Conservation (phyloP, 768 basidiomycete genomes). For the Lactarius hatsudake region DNA sequence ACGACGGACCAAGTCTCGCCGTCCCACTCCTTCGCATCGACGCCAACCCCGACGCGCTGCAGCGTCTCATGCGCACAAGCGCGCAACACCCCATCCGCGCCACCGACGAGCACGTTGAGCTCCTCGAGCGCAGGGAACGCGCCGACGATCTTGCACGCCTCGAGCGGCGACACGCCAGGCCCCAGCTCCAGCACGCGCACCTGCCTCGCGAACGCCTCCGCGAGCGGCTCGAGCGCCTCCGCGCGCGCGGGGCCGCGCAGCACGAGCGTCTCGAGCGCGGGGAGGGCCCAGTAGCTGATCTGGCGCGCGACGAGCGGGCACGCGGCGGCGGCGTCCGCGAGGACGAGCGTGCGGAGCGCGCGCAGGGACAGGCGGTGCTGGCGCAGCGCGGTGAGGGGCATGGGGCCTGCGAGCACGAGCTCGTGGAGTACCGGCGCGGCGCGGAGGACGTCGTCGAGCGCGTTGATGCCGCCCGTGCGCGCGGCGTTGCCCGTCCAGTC, state of each 20-base stretch:
- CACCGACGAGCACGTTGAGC: constrained; percentile 13
- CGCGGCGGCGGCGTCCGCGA: constrained; percentile 3
- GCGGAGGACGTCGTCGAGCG: constrained; percentile 16
- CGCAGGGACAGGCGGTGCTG: constrained; percentile 6
- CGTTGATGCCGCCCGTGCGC: constrained; percentile 24
- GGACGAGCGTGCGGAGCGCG: constrained; percentile 15
- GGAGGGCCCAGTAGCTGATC: constrained; percentile 17
- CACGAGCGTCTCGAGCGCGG: constrained; percentile 19
- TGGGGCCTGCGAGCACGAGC: constrained; percentile 17
- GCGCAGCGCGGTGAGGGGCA: constrained; percentile 5
- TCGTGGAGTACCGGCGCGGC: constrained; percentile 7
- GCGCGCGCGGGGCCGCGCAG: background rate
- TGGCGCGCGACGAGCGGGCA: constrained; percentile 22
- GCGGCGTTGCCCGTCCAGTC: constrained; percentile 17
- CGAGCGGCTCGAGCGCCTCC: constrained; percentile 11
- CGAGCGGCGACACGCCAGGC: background rate
- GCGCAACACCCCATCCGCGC: background rate
- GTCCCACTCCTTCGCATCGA: constrained; percentile 4
- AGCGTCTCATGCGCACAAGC: constrained; percentile 10
- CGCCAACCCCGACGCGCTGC: constrained; percentile 13
- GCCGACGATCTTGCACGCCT: background rate
- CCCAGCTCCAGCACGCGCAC: constrained; percentile 18
- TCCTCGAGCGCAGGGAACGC: constrained; percentile 20
- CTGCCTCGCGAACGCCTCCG: constrained; percentile 10
- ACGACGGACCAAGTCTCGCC: constrained; percentile 2